Percentiles rank a stretch among this genome's conserved stretches.
Conservation (phyloP, 495 filamentous ascomycete species). For the Trichocladium uniseriatum region DNA sequence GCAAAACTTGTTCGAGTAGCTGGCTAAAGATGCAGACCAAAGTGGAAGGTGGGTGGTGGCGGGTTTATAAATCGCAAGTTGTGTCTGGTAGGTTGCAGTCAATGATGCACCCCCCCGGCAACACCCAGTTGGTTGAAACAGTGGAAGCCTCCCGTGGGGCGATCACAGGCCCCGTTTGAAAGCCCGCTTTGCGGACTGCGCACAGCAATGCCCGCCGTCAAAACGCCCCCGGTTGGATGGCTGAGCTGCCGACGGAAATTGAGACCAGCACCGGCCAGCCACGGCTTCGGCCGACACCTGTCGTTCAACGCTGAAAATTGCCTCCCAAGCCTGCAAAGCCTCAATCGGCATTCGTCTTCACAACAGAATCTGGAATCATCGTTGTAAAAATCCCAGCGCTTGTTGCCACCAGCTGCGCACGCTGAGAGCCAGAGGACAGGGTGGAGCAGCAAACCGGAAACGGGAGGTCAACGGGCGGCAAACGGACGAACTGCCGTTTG, state of each 20-base stretch:
- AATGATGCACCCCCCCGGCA: no score
- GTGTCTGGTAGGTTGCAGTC: not conserved
- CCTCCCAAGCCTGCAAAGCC: conserved; percentile 3
- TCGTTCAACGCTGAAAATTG: not conserved
- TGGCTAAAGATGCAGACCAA: conserved; percentile 1
- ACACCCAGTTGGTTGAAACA: conserved; percentile 13
- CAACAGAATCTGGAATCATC: not conserved
- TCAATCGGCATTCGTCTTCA: not conserved
- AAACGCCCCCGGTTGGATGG: conserved; percentile 10
- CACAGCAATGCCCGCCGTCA: conserved; percentile 11
- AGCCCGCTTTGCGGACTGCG: not conserved
- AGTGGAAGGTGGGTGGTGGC: conserved; percentile 17
- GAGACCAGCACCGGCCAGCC: conserved; percentile 4
- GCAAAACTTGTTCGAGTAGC: not conserved
- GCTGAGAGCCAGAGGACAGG: not conserved
- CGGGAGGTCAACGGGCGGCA: not conserved
- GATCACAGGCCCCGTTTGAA: conserved; percentile 17
- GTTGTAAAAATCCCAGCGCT: not conserved
- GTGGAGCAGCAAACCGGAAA: not conserved
- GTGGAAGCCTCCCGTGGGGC: conserved; percentile 5
- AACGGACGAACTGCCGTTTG: not conserved
- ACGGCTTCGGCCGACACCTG: not conserved
- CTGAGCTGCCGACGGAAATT: conserved; percentile 12
- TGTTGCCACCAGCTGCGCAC: not conserved
- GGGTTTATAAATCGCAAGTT: conserved; percentile 7